Conservation (phyloP, 140 eudicot genomes). For the Oenanthe javanica region DNA sequence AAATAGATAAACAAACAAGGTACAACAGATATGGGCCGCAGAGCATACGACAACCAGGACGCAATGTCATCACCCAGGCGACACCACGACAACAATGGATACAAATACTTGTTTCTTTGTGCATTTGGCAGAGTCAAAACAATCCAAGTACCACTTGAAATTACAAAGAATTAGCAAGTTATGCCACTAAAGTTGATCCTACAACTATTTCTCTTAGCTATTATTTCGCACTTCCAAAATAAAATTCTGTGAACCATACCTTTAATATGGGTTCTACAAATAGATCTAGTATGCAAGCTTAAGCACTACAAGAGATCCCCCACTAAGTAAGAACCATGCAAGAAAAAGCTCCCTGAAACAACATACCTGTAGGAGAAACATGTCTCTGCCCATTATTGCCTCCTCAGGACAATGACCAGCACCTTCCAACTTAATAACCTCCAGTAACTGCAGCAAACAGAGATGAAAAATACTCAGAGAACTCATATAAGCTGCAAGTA, state of each 20-base stretch:
- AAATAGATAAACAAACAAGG: too few relatives aligned
- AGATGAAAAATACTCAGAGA: not conserved
- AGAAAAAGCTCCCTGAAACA: not conserved
- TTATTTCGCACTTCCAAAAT: not conserved
- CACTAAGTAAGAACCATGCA: not conserved
- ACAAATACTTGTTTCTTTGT: not conserved
- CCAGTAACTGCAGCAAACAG: conserved; percentile 48
- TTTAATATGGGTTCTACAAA: not conserved
- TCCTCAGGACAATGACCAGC: conserved; percentile 61
- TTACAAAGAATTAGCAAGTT: not conserved
- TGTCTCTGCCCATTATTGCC: conserved; percentile 61
- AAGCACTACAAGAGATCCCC: not conserved
- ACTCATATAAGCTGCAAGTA: not conserved
- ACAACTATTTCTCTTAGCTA: not conserved
- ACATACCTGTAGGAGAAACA: conserved; percentile 56
- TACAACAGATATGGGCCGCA: not conserved
- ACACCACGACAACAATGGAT: not conserved
- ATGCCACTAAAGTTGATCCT: not conserved
- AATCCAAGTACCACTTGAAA: not conserved
- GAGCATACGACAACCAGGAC: not conserved
- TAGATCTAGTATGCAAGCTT: not conserved
- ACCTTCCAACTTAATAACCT: conserved; percentile 75
- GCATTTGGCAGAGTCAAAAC: not conserved
- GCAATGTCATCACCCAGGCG: not conserved
- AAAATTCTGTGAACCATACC: not conserved